Evolutionary conservation across 768 basidiomycete genomes (phyloP), one percentile per base, ranked within the genome.

Genomic region (Tulasnella sp.): DNA sequence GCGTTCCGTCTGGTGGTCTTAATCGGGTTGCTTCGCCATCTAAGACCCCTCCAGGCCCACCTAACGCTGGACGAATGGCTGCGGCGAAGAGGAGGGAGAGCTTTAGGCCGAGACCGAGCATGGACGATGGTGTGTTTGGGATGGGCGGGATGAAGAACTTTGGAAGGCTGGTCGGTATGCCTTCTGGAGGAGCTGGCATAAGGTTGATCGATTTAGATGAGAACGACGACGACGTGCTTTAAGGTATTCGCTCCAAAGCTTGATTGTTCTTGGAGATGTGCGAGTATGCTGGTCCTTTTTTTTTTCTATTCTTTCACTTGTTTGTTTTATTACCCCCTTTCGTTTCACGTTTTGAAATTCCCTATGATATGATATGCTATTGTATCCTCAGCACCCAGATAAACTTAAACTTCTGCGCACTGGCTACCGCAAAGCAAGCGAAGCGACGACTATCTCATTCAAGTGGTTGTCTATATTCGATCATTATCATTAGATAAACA

Each of bases 31-130:
- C 62, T 31, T 62, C 78, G 27, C 71, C 78, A 12, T 16, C 74
- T 21, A 74, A 77, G 38, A 74, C 58, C 24, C 77, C 75, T 38
- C 44, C 77, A 34, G 40, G 68, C 27, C 31, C 62, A 34, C 31
- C 27, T 3, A 34, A 27, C 3, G 27, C 31, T 56, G 46, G 34
- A 71, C 79, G 48, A n/a, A 78, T 78, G 52, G 75, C 80, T 36
- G 75, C 75, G n/a, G 79, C 73, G 46, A 72, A 79, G 56, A 85
- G 88, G 80, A 88, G 92, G 81, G 94, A 95, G 86, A 95, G 94
- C 84, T 96, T 95, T 85, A 93, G 90, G 83, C 94, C 94, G 14
- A 87, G 94, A 46, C 90, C 93, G 62, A 95, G 94, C 82, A 85
- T 91, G 27, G 94, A 94, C 81, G 87, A 85, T 21, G 77, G 38